These are phyloP conservation scores for Xanthoconium separans DNA, from an alignment of 1,284 basidiomycete genomes.

Conservation along the genomic window DNA sequence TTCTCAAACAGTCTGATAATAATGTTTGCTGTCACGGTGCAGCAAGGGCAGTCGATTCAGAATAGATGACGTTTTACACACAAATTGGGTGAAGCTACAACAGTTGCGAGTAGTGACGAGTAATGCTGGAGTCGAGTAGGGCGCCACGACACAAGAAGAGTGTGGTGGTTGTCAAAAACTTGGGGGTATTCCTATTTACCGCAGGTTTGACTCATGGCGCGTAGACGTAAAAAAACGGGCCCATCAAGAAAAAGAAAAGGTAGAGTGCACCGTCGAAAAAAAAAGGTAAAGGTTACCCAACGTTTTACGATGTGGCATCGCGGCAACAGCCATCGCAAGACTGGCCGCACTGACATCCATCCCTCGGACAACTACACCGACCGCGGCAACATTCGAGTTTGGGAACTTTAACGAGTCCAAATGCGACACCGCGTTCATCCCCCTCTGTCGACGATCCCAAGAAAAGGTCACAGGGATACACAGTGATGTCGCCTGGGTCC, in stretches of 20 bases:
- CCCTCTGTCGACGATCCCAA: constrained; percentile 20
- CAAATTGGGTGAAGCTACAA: neutral
- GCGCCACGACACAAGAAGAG: neutral
- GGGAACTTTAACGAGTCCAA: constrained; percentile 55
- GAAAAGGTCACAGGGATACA: constrained; percentile 43
- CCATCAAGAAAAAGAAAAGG: neutral
- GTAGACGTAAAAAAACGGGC: neutral
- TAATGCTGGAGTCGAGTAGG: neutral
- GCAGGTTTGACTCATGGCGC: neutral
- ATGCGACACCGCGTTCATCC: constrained; percentile 40
- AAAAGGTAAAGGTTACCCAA: neutral
- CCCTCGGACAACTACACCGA: constrained; percentile 45
- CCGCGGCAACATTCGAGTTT: constrained; percentile 68
- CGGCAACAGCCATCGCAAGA: constrained; percentile 17
- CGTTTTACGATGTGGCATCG: neutral
- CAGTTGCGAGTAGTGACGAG: neutral
- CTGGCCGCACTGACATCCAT: constrained; percentile 17
- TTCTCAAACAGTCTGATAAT: too few relatives aligned
- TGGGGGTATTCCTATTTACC: neutral
- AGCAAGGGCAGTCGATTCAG: neutral
- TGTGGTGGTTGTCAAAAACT: neutral
- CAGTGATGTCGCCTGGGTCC: constrained; percentile 51
- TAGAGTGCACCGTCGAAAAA: neutral
- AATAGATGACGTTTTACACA: neutral
- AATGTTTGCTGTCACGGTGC: too few relatives aligned